These are phyloP conservation scores for Sclerotiophoma versabilis DNA, from an alignment of 2,329 filamentous ascomycete genomes.

Conservation along the genomic window DNA sequence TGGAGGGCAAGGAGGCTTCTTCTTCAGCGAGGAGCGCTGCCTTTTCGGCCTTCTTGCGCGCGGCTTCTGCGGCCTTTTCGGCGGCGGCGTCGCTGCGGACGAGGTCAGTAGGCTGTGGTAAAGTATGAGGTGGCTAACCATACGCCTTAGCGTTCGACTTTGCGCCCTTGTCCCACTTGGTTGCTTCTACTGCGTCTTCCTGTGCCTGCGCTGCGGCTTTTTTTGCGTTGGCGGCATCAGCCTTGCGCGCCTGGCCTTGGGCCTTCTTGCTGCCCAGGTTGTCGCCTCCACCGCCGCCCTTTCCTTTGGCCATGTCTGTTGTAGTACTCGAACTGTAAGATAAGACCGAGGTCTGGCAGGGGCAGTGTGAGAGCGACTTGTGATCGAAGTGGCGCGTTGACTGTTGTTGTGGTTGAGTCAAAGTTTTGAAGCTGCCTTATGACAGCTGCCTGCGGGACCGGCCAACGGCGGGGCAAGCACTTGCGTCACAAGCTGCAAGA, in stretches of 20 bases:
- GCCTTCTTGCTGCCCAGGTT: slow-evolving; percentile 79
- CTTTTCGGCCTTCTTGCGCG: slow-evolving; percentile 90
- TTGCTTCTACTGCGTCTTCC: slow-evolving; percentile 71
- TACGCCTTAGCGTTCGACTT: slow-evolving; percentile 91
- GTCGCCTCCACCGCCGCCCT: slow-evolving; percentile 69
- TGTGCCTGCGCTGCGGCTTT: slow-evolving; percentile 73
- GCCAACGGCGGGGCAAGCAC: slow-evolving; percentile 6
- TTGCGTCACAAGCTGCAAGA: slow-evolving; percentile 13
- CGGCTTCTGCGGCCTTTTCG: slow-evolving; percentile 80
- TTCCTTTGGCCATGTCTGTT: slow-evolving; percentile 42
- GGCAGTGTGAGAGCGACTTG: not conserved
- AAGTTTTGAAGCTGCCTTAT: slow-evolving; percentile 14
- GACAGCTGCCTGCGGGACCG: slow-evolving; percentile 19
- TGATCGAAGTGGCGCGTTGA: not conserved
- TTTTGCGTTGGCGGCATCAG: slow-evolving; percentile 83
- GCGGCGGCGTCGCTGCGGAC: slow-evolving; percentile 78
- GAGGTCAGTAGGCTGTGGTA: slow-evolving; percentile 10
- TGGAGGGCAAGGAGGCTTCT: slow-evolving; percentile 71
- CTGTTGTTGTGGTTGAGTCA: slow-evolving; percentile 14
- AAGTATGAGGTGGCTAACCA: slow-evolving; percentile 46
- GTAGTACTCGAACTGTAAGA: not conserved
- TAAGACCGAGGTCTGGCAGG: not conserved
- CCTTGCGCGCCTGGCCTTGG: slow-evolving; percentile 89
- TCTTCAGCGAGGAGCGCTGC: slow-evolving; percentile 85
- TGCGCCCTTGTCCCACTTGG: slow-evolving; percentile 83